A percentile compares a stretch with the other conserved stretches of the same genome.
Conservation (phyloP, 805 yeast genomes). For the Brettanomyces nanus region DNA sequence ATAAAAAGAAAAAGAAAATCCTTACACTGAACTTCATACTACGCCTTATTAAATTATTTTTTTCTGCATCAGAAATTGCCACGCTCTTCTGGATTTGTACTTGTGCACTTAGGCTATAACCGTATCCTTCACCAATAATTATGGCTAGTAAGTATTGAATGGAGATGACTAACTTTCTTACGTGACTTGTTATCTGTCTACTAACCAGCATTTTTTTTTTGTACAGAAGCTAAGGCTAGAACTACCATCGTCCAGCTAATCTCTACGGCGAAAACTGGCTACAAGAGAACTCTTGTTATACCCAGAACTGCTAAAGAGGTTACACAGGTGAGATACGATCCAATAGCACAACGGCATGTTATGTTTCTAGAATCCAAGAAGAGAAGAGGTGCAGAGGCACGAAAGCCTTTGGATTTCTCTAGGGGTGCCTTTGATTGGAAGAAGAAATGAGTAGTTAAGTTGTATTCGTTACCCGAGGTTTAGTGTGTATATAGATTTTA, state of each 20-base stretch:
- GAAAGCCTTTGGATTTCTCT: conserved; percentile 38
- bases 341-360: conserved; percentile 83
- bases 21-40: no score
- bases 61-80: no score
- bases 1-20: no score
- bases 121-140: no score
- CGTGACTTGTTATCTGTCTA: background rate
- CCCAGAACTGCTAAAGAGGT: conserved; percentile 78
- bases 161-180: background rate
- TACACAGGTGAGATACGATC: conserved; percentile 80
- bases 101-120: no score
- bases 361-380: conserved; percentile 82
- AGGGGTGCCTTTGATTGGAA: conserved; percentile 33
- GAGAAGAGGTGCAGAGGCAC: conserved; percentile 55
- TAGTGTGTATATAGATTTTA: no score
- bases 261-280: conserved; percentile 89
- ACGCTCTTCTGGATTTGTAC: no score
- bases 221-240: conserved; percentile 57
- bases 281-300: conserved; percentile 66
- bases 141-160: conserved; percentile 2
- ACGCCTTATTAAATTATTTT: no score
- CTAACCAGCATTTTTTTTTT: conserved; percentile 4
- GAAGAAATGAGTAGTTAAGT: conserved; percentile 19
- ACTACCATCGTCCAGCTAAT: conserved; percentile 77
- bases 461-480: no score